A percentile compares a stretch with the other conserved stretches of the same genome.
These are phyloP conservation scores for Tetrahymena borealis DNA, from an alignment of 73 alveolate genomes.

Conservation along the genomic window DNA sequence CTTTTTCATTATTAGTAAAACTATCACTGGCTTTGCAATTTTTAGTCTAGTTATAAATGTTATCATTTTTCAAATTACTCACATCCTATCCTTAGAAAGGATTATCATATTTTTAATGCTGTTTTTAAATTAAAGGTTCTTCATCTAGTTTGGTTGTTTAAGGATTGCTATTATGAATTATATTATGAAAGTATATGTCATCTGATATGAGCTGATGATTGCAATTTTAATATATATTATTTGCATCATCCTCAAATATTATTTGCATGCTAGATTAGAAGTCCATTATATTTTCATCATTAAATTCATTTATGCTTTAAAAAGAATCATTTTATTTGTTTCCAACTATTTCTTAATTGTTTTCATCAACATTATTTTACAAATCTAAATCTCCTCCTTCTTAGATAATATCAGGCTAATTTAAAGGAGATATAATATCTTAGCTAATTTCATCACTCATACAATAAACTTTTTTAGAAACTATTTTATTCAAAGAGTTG, in stretches of 20 bases:
- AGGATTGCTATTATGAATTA: background rate
- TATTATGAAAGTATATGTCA: background rate
- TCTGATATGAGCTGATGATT: background rate
- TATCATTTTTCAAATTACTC: background rate
- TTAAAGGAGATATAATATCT: no score
- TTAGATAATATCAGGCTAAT: no score
- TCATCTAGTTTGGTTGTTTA: background rate
- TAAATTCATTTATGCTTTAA: background rate
- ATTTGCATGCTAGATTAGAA: background rate
- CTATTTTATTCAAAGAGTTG: no score
- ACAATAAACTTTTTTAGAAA: no score
- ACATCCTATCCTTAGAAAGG: no score
- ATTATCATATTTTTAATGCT: no score
- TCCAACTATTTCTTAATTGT: background rate
- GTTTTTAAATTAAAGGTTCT: background rate
- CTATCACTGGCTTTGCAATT: no score
- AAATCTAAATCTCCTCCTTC: no score
- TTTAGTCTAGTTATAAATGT: no score
- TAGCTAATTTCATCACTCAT: no score
- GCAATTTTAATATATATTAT: background rate
- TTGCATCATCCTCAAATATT: background rate
- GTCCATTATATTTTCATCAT: background rate
- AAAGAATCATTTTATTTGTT: background rate
- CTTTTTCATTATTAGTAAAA: no score
- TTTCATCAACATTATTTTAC: no score